Conservation (phyloP, 139 green algal genomes). For the Zygnema cylindricum region DNA sequence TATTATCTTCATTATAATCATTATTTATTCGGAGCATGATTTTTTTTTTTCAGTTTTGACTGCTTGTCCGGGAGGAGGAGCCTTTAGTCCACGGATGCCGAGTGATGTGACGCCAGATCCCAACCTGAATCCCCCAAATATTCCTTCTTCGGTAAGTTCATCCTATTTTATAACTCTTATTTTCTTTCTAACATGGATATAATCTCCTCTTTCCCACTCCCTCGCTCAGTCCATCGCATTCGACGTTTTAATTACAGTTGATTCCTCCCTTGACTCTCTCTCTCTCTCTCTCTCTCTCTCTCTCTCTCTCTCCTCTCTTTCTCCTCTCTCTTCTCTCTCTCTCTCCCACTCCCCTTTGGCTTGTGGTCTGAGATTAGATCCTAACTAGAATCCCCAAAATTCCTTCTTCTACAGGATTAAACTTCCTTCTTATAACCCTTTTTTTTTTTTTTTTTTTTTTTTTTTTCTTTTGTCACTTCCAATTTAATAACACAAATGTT, state of each 20-base stretch:
- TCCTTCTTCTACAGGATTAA: no score
- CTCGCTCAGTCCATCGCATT: neutral
- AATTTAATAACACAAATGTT: no score
- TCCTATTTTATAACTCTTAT: neutral
- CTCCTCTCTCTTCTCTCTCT: neutral
- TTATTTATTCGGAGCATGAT: neutral
- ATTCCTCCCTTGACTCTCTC: neutral
- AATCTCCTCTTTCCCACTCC: neutral
- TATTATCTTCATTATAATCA: no score
- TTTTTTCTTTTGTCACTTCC: no score
- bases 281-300: neutral
- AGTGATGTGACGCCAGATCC: neutral
- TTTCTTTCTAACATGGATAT: no score
- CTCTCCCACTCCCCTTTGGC: neutral
- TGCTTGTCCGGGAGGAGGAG: conserved; percentile 13
- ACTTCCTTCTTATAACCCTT: no score
- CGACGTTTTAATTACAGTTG: no score
- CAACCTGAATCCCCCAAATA: conserved; percentile 20
- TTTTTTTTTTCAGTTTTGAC: conserved; percentile 24
- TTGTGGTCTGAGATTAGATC: no score
- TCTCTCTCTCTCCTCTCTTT: neutral
- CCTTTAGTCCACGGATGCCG: conserved; percentile 44
- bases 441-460: no score
- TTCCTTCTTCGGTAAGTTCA: neutral
- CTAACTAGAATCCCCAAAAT: no score